Evolutionary conservation across 2,329 filamentous ascomycete genomes (phyloP).

Genomic region (Cadophora luteo-olivacea): DNA sequence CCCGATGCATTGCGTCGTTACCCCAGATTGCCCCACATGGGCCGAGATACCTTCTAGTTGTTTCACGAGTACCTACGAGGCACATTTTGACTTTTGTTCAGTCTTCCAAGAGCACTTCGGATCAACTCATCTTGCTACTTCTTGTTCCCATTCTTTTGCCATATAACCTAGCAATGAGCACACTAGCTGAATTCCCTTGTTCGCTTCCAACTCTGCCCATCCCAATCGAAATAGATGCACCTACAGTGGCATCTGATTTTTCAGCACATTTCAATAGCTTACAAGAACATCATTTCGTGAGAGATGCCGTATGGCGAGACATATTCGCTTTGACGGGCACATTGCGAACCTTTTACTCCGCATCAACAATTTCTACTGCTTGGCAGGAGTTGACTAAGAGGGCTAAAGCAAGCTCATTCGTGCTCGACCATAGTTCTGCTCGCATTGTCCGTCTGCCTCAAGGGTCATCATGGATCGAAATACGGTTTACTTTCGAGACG

Average conservation of each 20-base stretch:
- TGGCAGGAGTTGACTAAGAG: slow-evolving; percentile 24
- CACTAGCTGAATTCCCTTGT: slow-evolving; percentile 8
- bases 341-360: slow-evolving; percentile 29
- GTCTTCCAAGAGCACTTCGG: not conserved
- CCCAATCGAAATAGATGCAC: slow-evolving; percentile 8
- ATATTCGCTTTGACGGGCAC: slow-evolving; percentile 29
- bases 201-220: slow-evolving; percentile 20
- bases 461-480: slow-evolving; percentile 24
- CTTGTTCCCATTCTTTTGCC: not conserved
- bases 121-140: not conserved
- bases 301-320: slow-evolving; percentile 30
- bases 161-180: not conserved
- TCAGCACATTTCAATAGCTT: not conserved
- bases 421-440: slow-evolving; percentile 2
- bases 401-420: slow-evolving; percentile 19
- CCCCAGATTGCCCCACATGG: not conserved
- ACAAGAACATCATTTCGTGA: not conserved
- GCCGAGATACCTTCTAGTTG: not conserved
- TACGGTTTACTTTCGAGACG: slow-evolving; percentile 29
- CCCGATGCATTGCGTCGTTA: not conserved
- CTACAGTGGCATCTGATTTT: slow-evolving; percentile 4
- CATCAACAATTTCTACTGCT: slow-evolving; percentile 17
- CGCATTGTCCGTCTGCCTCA: slow-evolving; percentile 20
- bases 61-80: not conserved
- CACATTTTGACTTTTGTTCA: too few species aligned